Evolutionary conservation across 805 yeast genomes (phyloP).

Genomic region (Yamadazyma philogaea): DNA sequence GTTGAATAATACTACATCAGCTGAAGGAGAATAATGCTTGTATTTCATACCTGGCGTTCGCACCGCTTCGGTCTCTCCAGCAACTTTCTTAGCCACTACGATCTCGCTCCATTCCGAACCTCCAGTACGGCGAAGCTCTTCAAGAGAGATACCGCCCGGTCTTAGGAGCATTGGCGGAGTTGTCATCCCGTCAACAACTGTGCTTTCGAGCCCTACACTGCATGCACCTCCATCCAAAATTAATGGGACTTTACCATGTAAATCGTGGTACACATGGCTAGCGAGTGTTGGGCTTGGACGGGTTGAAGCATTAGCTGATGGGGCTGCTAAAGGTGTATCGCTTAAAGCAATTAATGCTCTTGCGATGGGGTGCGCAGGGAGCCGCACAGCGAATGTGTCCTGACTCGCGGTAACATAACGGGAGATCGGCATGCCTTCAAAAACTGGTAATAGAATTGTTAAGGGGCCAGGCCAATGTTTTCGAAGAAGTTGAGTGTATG

Average conservation of each 20-base stretch:
- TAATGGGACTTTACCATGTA: conserved; percentile 74
- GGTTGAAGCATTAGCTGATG: conserved; percentile 96
- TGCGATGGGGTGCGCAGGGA: conserved; percentile 86
- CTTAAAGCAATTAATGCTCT: conserved; percentile 82
- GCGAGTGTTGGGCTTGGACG: conserved; percentile 93
- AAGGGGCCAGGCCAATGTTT: conserved; percentile 96
- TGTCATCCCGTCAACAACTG: conserved; percentile 88
- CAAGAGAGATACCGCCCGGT: conserved; percentile 91
- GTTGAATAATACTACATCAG: conserved; percentile 68
- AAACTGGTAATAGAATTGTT: conserved; percentile 74
- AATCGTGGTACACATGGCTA: conserved; percentile 76
- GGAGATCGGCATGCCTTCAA: conserved; percentile 52
- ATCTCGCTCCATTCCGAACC: conserved; percentile 68
- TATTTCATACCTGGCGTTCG: conserved; percentile 98
- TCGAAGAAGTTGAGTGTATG: conserved; percentile 61
- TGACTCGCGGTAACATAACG: conserved; percentile 80
- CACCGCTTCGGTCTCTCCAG: conserved; percentile 64
- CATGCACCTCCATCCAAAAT: conserved; percentile 91
- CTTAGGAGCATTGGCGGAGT: conserved; percentile 83
- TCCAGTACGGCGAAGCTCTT: conserved; percentile 63
- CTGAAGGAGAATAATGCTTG: conserved; percentile 89
- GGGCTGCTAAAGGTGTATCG: conserved; percentile 93
- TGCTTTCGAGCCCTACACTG: conserved; percentile 86
- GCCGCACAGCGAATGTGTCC: conserved; percentile 85
- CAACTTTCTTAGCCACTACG: conserved; percentile 60